Percentiles rank a stretch among this genome's conserved stretches.
Evolutionary conservation across 345 rosid species (phyloP).

Genomic region (rapeseed (Brassica napus)): DNA sequence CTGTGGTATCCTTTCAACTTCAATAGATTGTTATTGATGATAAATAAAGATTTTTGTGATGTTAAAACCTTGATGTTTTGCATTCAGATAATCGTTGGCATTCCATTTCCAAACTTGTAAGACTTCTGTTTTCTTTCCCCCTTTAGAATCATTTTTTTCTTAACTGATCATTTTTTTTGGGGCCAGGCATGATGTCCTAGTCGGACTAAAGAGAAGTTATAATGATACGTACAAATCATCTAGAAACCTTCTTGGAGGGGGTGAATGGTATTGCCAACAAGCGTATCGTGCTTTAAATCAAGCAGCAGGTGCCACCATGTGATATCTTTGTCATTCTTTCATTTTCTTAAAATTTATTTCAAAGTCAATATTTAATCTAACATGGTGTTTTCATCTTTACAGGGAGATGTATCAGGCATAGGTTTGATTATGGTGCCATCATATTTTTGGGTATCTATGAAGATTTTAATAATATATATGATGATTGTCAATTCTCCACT

Average conservation of each 20-base stretch:
- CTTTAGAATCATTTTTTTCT: background rate
- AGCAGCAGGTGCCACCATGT: background rate
- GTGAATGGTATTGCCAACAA: slow-evolving; percentile 1
- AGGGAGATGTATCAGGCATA: slow-evolving; percentile 63
- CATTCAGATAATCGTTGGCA: background rate
- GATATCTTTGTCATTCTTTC: background rate
- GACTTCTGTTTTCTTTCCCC: background rate
- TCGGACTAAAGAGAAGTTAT: background rate
- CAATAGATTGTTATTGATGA: background rate
- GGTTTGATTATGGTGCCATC: slow-evolving; percentile 88
- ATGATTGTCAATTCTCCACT: background rate
- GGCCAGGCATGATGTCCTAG: background rate
- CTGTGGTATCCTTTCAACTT: background rate
- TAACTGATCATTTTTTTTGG: background rate
- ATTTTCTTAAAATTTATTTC: background rate
- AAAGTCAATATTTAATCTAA: background rate
- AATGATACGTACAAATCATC: background rate
- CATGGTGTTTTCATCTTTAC: background rate
- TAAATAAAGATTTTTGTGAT: background rate
- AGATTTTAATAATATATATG: background rate
- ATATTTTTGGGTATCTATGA: slow-evolving; percentile 57
- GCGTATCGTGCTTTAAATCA: background rate
- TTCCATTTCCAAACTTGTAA: background rate
- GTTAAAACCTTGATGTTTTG: background rate
- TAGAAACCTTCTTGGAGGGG: background rate